Percentiles rank a stretch among this genome's conserved stretches.
phyloP scores from a whole-genome alignment of 306 rosid genomes.

The Hippophae tibetana region DNA sequence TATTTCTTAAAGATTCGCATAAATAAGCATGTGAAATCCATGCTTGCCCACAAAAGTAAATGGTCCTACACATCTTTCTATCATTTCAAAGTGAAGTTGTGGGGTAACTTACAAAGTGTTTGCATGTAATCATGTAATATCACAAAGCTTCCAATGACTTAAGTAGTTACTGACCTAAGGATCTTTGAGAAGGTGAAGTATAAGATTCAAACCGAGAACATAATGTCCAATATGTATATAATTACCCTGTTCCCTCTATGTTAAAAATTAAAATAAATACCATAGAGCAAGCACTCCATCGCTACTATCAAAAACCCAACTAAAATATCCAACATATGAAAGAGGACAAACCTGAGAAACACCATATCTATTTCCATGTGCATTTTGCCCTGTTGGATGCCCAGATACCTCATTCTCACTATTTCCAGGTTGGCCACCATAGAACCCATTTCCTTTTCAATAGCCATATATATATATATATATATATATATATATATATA shows the following conservation, averaged over 20 bases:
- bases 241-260: neutral
- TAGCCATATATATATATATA: neutral
- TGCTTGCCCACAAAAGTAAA: no score
- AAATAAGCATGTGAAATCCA: no score
- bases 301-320: neutral
- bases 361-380: conserved; percentile 67
- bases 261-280: neutral
- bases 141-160: neutral
- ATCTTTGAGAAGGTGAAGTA: neutral
- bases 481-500: no score
- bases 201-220: neutral
- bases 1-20: no score
- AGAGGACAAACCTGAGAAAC: conserved; percentile 57
- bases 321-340: conserved; percentile 10
- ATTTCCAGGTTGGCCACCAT: conserved; percentile 62
- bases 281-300: neutral
- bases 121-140: neutral
- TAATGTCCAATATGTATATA: neutral
- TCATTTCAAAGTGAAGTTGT: neutral
- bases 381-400: conserved; percentile 59
- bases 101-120: neutral
- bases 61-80: neutral
- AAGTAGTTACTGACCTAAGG: neutral
- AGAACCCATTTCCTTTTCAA: conserved; percentile 52
- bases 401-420: conserved; percentile 65